These are phyloP conservation scores for Gaertneriomyces sp. DNA, from an alignment of 192 early-diverging fungal genomes.

Conservation along the genomic window DNA sequence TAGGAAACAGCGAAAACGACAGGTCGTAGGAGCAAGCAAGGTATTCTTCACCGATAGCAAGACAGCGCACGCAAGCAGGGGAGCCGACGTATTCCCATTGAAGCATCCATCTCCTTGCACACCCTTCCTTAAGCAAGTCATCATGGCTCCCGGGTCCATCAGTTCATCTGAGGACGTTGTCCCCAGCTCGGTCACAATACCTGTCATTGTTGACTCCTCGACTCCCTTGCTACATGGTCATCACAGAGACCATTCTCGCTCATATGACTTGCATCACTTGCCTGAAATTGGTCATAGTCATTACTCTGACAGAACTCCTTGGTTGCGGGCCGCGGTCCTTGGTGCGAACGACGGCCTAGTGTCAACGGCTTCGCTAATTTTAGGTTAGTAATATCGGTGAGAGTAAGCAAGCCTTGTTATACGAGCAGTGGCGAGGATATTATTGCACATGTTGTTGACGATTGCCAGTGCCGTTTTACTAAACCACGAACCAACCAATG, in stretches of 20 bases:
- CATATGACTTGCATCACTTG: not conserved
- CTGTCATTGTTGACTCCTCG: not conserved
- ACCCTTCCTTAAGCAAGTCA: too few relatives aligned
- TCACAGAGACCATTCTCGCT: not conserved
- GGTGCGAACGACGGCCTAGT: slow-evolving; percentile 52
- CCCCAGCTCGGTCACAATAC: not conserved
- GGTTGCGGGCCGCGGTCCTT: slow-evolving; percentile 45
- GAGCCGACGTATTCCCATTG: too few relatives aligned
- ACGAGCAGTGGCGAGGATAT: not conserved
- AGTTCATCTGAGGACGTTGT: too few relatives aligned
- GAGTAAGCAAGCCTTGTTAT: not conserved
- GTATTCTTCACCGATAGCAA: too few relatives aligned
- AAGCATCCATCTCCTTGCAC: too few relatives aligned
- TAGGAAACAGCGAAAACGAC: too few relatives aligned
- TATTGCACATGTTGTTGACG: too few relatives aligned
- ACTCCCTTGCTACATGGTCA: not conserved
- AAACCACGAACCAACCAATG: not conserved
- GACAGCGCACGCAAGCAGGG: too few relatives aligned
- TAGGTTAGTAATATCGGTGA: slow-evolving; percentile 25
- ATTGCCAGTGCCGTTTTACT: not conserved
- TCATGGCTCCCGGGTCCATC: too few relatives aligned
- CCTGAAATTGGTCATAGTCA: slow-evolving; percentile 35
- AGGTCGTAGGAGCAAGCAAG: too few relatives aligned
- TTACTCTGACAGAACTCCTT: slow-evolving; percentile 37
- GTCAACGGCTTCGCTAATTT: slow-evolving; percentile 41